Base-by-base conservation (phyloP, 192 early-diverging fungal species). In the Lobosporangium transversale region DNA sequence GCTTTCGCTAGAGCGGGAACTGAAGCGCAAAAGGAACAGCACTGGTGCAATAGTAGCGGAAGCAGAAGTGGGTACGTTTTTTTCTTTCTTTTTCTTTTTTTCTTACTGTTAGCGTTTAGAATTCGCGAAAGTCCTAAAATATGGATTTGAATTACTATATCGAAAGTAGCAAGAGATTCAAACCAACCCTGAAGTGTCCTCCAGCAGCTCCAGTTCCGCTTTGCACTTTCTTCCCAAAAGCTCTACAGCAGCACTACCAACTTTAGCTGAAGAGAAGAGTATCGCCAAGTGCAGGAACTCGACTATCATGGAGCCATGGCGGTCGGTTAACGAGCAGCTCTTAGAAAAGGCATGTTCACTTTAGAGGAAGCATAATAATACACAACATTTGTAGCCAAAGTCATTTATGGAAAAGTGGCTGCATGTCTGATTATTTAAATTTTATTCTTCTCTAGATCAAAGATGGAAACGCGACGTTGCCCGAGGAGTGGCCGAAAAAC, bases 401-500 rank as follows among this genome's bases (percentile, higher is more conserved):
- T 56, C 17, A 50, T 26, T 9, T 26, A 50, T 26, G 48, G 48
- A 50, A 26, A 21, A 14, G 52, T 53, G 42, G 20, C 54, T 17
- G 0, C 18, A 58, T 27, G 42, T 47, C 27, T 21, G 5, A 36
- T 37, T 42, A 30, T 51, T 26, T 58, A 55, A 35, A 31, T 24
- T 53, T 29, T 33, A 44, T 0, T 36, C 35, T 56, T 56, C 7
- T 56, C 17, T 60, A 69, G 60, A 62, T 63, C 53, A 71, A 71
- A 63, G 69, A 53, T 24, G 48, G 54, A 27, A 20, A 63, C 48
- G 69, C 63, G 44, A 32, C 69, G 18, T 58, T 62, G 32, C 42
- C 53, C 36, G 69, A 71, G 36, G 69, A 71, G 60, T 71, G 60
- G 69, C 69, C 60, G 33, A 57, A 58, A 24, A 54, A 51, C 18